These are phyloP conservation scores for Athelia sp. DNA, from an alignment of 1,284 basidiomycete genomes.

Conservation along the genomic window DNA sequence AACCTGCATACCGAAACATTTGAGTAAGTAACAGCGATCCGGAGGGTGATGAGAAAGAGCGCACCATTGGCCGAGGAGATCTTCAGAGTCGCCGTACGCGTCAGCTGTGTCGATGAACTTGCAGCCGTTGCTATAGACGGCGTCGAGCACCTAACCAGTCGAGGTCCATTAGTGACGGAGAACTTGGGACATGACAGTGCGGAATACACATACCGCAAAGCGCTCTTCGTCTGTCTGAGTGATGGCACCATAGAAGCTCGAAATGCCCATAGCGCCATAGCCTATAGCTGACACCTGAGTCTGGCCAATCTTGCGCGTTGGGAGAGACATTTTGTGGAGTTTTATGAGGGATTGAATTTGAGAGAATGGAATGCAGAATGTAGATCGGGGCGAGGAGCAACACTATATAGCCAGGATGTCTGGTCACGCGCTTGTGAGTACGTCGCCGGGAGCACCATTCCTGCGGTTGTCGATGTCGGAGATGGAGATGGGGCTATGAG, in stretches of 20 bases:
- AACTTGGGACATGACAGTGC: neutral
- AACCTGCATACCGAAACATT: slow-evolving; percentile 28
- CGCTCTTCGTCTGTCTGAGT: slow-evolving; percentile 7
- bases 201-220: slow-evolving; percentile 3
- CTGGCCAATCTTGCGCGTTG: slow-evolving; percentile 14
- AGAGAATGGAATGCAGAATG: too few species aligned
- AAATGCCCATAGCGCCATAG: slow-evolving; percentile 15
- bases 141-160: slow-evolving; percentile 31
- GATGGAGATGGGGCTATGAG: too few species aligned
- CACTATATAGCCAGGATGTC: too few species aligned
- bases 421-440: too few species aligned
- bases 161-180: neutral
- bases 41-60: neutral
- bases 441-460: too few species aligned
- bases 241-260: slow-evolving; percentile 8
- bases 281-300: slow-evolving; percentile 12
- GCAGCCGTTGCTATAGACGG: slow-evolving; percentile 30
- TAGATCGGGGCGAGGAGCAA: too few species aligned
- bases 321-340: slow-evolving; percentile 6
- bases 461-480: too few species aligned
- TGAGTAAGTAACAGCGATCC: neutral
- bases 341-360: too few species aligned
- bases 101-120: slow-evolving; percentile 40
- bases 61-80: slow-evolving; percentile 40
- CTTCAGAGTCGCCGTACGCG: slow-evolving; percentile 39